phyloP scores from a whole-genome alignment of 495 filamentous ascomycete genomes.

The Rostrohypoxylon terebratum region DNA sequence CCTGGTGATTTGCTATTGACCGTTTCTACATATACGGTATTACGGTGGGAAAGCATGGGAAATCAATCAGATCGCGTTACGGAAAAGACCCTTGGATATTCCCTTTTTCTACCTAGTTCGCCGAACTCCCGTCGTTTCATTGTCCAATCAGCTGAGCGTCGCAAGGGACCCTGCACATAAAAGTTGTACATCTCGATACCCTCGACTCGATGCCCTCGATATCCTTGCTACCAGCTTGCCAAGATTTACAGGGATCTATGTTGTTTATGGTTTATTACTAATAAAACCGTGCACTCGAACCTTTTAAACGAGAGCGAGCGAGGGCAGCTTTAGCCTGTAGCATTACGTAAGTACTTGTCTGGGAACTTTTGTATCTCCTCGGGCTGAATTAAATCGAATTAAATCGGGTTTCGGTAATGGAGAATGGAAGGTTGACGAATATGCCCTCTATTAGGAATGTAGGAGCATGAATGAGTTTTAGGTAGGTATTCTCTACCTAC shows the following conservation, averaged over 20 bases:
- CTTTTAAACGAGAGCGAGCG: slow-evolving; percentile 3
- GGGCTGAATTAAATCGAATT: not conserved
- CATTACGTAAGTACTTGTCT: slow-evolving; percentile 39
- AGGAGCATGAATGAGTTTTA: not conserved
- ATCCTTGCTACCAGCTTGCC: slow-evolving; percentile 31
- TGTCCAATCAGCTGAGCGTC: slow-evolving; percentile 33
- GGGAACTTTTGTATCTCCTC: slow-evolving; percentile 29
- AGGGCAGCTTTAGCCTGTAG: slow-evolving; percentile 32
- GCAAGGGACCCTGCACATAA: slow-evolving; percentile 31
- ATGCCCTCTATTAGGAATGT: not conserved
- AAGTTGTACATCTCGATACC: slow-evolving; percentile 38
- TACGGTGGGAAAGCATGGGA: slow-evolving; percentile 11
- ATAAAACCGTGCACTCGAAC: slow-evolving; percentile 29
- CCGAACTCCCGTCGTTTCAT: slow-evolving; percentile 39
- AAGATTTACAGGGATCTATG: slow-evolving; percentile 4
- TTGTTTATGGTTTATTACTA: slow-evolving; percentile 20
- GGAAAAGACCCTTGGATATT: slow-evolving; percentile 27
- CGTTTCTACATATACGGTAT: slow-evolving; percentile 22
- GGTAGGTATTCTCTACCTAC: too few species aligned
- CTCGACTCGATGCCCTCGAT: too few species aligned
- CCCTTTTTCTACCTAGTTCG: slow-evolving; percentile 32
- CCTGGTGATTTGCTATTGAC: slow-evolving; percentile 4
- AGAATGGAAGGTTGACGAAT: slow-evolving; percentile 2
- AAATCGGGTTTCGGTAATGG: not conserved
- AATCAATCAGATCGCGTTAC: slow-evolving; percentile 29